Base-by-base conservation (phyloP, 495 filamentous ascomycete genomes). In the Aspergillus homomorphus region DNA sequence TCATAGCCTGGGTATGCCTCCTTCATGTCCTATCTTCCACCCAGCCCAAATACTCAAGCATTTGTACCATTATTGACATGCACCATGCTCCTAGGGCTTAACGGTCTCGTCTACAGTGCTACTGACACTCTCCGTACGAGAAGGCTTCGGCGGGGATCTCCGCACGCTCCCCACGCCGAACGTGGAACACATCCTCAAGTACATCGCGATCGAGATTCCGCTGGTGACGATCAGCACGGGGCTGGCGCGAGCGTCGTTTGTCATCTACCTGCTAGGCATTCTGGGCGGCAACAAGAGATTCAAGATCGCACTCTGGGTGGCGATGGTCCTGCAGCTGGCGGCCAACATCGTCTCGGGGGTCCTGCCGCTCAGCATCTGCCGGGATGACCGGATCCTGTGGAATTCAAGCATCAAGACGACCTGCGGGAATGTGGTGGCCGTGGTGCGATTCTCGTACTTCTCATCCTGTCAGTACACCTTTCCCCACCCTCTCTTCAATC, bases 281-380 rank as follows among this genome's bases (percentile, higher is more conserved):
- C 62, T 82, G 23, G 72, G 64, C 16, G 70, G 72, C 5, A 63
- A 55, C 30, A 59, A 50, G 23, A 30, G 20, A 23, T 66, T 78
- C 14, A 33, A 56, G 7, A 60, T 67, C 14, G 60, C 71, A 7
- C 56, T 82, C 20, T 79, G 75, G 75, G 33, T 19, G 1, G 33
- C 79, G 16, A 61, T 60, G 7, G 57, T 43, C 5, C 42, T 69
- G 8, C 73, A 70, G 28, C 26, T 70, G 21, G 12, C 71, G 9
- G 50, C 63, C 12, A 66, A 78, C 45, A 22, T 61, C 0, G 60
- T 66, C 14, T 68, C 69, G 30, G 60, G 76, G n/a, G 56, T 69
- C 12, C 68, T 79, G 2, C 62, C 76, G 6, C 77, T 78, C 50
- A 59, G 63, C 2, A 71, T 73, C 54, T 82, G 79, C 41, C 68